Base-by-base conservation (phyloP, 108 stramenopile genomes). In the Fistulifera pelliculosa region DNA sequence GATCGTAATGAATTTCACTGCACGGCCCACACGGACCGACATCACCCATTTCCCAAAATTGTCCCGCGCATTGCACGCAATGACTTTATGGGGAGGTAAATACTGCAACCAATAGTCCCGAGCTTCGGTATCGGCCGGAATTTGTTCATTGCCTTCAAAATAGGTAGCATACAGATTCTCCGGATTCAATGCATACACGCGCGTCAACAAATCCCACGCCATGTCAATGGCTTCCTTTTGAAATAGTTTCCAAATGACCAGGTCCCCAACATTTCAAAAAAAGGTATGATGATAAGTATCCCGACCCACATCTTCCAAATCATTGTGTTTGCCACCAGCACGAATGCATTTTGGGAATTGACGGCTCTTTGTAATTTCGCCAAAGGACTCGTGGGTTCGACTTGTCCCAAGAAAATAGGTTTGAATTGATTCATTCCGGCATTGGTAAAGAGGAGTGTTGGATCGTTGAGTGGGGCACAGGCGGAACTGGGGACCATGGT, bases 371-470 rank as follows among this genome's bases (percentile, higher is more conserved):
- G 74, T 3, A 98, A 51, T n/a, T 66, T 62, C 11, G 90, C 75
- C 27, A 98, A 44, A 6, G 74, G 68, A 11, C 70, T 72, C 18
- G 41, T 62, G 7, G 99, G 97, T 61, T 88, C 83, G 24, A 73
- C 89, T 62, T 83, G 84, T 14, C 95, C 98, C 50, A 98, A 70
- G 63, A 99, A 99, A 38, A 98, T 91, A 23, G 99, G 96, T 66
- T 99, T 99, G 84, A 96, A 99, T 60, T 99, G 99, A 63, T 99
- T 99, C 99, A 99, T 99, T 21, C 99, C 99, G 1, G 96, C 96
- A 56, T 99, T 99, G 61, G 96, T 71, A 58, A 99, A 99, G 27
- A 99, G 82, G 14, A 99, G 73, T 4, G 99, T 99, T 25, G 99
- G 99, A 72, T 99, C 98, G 47, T 83, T 83, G 49, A 95, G 73